These are phyloP conservation scores for Melampsora americana DNA, from an alignment of 1,284 basidiomycete species.

Conservation along the genomic window DNA sequence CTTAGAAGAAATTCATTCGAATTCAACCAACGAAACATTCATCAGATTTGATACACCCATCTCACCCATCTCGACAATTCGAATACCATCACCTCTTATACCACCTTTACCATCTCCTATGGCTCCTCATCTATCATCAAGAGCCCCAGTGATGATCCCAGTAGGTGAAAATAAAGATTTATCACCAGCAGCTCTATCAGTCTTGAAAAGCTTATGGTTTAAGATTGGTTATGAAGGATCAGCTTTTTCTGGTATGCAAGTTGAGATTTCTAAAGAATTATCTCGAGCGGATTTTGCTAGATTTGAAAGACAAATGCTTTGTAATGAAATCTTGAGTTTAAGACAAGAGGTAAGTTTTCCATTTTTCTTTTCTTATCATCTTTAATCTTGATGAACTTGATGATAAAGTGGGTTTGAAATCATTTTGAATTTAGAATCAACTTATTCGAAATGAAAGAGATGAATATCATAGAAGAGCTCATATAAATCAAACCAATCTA, in stretches of 20 bases:
- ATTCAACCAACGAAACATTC: neutral
- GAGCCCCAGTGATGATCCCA: slow-evolving; percentile 29
- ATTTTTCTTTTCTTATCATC: neutral
- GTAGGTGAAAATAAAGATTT: slow-evolving; percentile 32
- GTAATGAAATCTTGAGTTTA: slow-evolving; percentile 39
- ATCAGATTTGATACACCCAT: neutral
- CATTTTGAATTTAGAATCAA: neutral
- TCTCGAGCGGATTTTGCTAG: slow-evolving; percentile 35
- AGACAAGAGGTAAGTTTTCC: slow-evolving; percentile 20
- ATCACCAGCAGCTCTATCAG: slow-evolving; percentile 2
- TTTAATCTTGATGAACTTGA: neutral
- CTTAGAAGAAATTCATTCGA: neutral
- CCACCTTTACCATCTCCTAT: neutral
- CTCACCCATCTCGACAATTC: neutral
- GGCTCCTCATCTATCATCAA: neutral
- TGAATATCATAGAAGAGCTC: slow-evolving; percentile 30
- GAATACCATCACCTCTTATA: neutral
- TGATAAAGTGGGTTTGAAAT: neutral
- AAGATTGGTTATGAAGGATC: slow-evolving; percentile 28
- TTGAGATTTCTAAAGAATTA: slow-evolving; percentile 39
- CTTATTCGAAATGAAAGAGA: slow-evolving; percentile 20
- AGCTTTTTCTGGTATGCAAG: slow-evolving; percentile 42
- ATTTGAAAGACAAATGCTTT: slow-evolving; percentile 40
- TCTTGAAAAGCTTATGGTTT: slow-evolving; percentile 27
- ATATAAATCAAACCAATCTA: slow-evolving; percentile 9